Base-by-base conservation (phyloP, 768 basidiomycete species). In the Panaeolus cyanescens region DNA sequence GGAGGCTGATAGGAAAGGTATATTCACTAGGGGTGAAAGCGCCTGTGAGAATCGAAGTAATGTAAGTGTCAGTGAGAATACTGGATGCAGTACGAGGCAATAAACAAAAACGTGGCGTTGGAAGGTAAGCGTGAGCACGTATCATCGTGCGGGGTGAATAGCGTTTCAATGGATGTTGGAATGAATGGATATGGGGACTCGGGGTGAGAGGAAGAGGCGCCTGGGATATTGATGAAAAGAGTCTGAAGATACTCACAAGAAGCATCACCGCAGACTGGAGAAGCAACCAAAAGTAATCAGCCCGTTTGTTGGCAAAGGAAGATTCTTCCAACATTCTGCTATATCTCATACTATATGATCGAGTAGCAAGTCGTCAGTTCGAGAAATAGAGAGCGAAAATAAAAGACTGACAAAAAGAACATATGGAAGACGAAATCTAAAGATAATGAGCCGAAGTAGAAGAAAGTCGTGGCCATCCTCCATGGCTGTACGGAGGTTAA, bases 261-360 rank as follows among this genome's bases (percentile, higher is more conserved):
- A 99, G 87, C 84, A 98, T 88, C 30, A 85, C 60, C 0, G 93
- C 85, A 15, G 93, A 96, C 57, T 93, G 83, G 54, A 95, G 77
- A 28, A 99, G 84, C 9, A 99, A 81, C 94, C 95, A 98, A 70
- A 96, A 90, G 74, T 97, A 99, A 72, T 99, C 96, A 20, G 96
- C 96, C 73, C 83, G 89, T 58, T 83, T 84, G 66, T 95, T 95
- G 37, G 92, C 89, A 72, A 96, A 99, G 2, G 94, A 94, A 13
- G 94, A 96, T 75, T 99, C 96, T 75, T 99, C 97, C 3, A 99
- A 79, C 90, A 98, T 92, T 45, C 96, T 84, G 65, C 94, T 95
- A 71, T 99, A 99, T 56, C 97, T 82, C 95, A 98, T 96, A 73
- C 96, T 97, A 70, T 28, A 28, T n/a, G 34, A 31, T 17, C 54